phyloP scores from a whole-genome alignment of 257 asterid genomes.

The Nicotiana sylvestris region DNA sequence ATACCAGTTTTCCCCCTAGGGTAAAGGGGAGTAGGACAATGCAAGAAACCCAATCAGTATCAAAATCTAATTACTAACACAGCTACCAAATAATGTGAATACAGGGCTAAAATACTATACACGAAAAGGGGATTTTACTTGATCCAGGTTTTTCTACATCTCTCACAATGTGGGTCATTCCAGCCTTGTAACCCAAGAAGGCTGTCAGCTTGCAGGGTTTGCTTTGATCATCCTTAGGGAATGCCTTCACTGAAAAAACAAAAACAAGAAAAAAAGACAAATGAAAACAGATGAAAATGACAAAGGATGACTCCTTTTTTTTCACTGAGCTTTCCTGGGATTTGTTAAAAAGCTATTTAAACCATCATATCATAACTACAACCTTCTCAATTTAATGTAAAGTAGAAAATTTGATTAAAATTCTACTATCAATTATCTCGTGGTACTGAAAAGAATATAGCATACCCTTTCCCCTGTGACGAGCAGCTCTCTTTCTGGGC shows the following conservation, averaged over 20 bases:
- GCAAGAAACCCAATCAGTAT: neutral
- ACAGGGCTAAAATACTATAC: neutral
- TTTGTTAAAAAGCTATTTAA: no score
- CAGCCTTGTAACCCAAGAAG: slow-evolving; percentile 55
- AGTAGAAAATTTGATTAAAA: no score
- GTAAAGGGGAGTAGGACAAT: no score
- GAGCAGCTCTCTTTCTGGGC: slow-evolving; percentile 62
- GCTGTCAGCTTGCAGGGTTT: slow-evolving; percentile 54
- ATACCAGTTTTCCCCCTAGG: neutral
- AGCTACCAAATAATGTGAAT: no score
- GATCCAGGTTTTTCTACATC: slow-evolving; percentile 67
- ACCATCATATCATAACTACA: no score
- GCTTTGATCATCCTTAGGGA: slow-evolving; percentile 57
- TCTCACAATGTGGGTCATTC: slow-evolving; percentile 63
- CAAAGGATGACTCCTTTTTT: no score
- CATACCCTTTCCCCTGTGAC: slow-evolving; percentile 61
- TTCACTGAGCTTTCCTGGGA: no score
- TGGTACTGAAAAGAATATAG: neutral
- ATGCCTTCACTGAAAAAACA: slow-evolving; percentile 52
- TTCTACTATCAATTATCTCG: no score
- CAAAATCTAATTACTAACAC: neutral
- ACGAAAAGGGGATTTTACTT: slow-evolving; percentile 21
- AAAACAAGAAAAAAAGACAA: no score
- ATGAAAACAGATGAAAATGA: no score
- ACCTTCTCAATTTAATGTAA: no score